Conservation (phyloP, 495 filamentous ascomycete species). For the Penicillium angulare region DNA sequence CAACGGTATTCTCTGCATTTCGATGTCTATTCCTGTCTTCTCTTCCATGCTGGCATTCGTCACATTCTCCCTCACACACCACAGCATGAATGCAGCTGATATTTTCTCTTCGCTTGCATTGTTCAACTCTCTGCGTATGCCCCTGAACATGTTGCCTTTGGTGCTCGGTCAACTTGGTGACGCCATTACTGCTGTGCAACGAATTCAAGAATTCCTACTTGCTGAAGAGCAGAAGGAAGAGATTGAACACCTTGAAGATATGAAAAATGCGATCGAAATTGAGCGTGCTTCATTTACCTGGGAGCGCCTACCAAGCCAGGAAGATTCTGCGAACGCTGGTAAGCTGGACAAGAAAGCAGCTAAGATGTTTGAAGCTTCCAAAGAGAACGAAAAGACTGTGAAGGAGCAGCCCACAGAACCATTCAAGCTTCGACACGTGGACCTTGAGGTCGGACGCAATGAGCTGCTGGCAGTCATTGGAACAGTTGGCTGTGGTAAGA, state of each 20-base stretch:
- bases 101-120: slow-evolving; percentile 91
- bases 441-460: slow-evolving; percentile 70
- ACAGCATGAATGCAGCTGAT: slow-evolving; percentile 67
- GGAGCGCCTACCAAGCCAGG: slow-evolving; percentile 73
- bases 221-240: slow-evolving; percentile 84
- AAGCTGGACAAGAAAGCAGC: slow-evolving; percentile 34
- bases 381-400: slow-evolving; percentile 36
- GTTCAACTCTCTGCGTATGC: slow-evolving; percentile 88
- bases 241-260: slow-evolving; percentile 58
- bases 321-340: slow-evolving; percentile 40
- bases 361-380: slow-evolving; percentile 23
- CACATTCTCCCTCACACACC: slow-evolving; percentile 77
- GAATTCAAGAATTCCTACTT: slow-evolving; percentile 82
- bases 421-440: slow-evolving; percentile 75
- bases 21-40: slow-evolving; percentile 79
- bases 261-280: slow-evolving; percentile 68
- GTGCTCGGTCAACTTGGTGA: slow-evolving; percentile 88
- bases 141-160: slow-evolving; percentile 81
- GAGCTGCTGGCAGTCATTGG: slow-evolving; percentile 92
- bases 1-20: slow-evolving; percentile 79
- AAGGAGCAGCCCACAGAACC: slow-evolving; percentile 66
- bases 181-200: slow-evolving; percentile 77
- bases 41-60: slow-evolving; percentile 96
- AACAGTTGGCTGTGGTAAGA: slow-evolving; percentile 88
- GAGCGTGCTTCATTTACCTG: slow-evolving; percentile 83